phyloP scores from a whole-genome alignment of 2,329 filamentous ascomycete species.

The Ophiostoma sp. region DNA sequence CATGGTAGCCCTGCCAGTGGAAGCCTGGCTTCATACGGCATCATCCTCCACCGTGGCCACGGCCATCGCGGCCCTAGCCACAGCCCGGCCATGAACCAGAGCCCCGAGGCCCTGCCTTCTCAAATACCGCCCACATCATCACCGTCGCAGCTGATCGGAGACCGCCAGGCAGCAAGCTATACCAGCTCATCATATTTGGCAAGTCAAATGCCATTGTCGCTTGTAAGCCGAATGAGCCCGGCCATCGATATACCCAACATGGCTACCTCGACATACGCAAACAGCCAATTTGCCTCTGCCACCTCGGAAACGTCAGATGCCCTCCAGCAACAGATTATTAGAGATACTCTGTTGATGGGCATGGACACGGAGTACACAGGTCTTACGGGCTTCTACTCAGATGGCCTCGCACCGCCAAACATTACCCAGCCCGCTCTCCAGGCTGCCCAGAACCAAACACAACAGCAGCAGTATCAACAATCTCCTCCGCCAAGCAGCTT shows the following conservation, averaged over 20 bases:
- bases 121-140: slow-evolving; percentile 38
- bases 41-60: slow-evolving; percentile 38
- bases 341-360: slow-evolving; percentile 6
- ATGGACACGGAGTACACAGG: slow-evolving; percentile 6
- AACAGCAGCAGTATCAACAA: slow-evolving; percentile 21
- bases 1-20: slow-evolving; percentile 47
- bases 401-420: slow-evolving; percentile 3
- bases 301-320: background rate
- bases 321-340: background rate
- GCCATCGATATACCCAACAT: background rate
- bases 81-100: slow-evolving; percentile 23
- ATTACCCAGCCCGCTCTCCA: background rate
- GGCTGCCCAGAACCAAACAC: background rate
- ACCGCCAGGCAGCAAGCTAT: background rate
- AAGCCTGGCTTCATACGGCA: slow-evolving; percentile 47
- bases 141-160: slow-evolving; percentile 25
- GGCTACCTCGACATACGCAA: background rate
- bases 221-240: background rate
- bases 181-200: background rate
- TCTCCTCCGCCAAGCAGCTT: slow-evolving; percentile 20
- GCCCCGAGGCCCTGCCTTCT: slow-evolving; percentile 31
- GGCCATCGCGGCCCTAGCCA: slow-evolving; percentile 32
- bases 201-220: background rate
- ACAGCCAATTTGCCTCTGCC: background rate
- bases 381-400: background rate